phyloP scores from a whole-genome alignment of 441 rosid genomes.

The Biscutella laevigata region DNA sequence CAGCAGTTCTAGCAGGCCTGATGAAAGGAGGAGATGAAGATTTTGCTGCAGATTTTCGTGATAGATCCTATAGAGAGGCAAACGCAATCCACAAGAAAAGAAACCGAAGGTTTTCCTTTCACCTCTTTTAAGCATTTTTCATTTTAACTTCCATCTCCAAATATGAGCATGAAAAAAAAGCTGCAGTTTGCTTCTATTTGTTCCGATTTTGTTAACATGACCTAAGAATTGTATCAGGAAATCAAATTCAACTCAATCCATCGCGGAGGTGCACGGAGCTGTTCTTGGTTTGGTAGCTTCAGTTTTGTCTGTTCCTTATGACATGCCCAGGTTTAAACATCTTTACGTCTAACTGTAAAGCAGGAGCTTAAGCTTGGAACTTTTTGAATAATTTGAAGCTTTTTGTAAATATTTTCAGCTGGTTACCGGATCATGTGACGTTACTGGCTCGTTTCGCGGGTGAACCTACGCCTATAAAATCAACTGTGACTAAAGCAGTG shows the following conservation, averaged over 20 bases:
- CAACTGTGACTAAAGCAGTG: slow-evolving; percentile 90
- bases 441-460: slow-evolving; percentile 74
- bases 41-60: slow-evolving; percentile 75
- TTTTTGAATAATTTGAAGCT: background rate
- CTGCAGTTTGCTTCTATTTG: too few relatives aligned
- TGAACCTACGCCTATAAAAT: slow-evolving; percentile 87
- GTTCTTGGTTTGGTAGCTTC: slow-evolving; percentile 97
- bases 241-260: slow-evolving; percentile 33
- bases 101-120: slow-evolving; percentile 46
- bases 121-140: background rate
- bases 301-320: slow-evolving; percentile 93
- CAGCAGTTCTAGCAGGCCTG: slow-evolving; percentile 91
- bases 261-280: slow-evolving; percentile 79
- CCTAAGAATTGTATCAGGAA: slow-evolving; percentile 34
- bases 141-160: background rate
- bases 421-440: slow-evolving; percentile 94
- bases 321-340: slow-evolving; percentile 75
- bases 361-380: background rate
- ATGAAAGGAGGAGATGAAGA: slow-evolving; percentile 93
- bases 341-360: background rate
- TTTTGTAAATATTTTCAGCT: slow-evolving; percentile 30
- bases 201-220: background rate
- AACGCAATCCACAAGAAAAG: slow-evolving; percentile 52
- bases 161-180: background rate
- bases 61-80: slow-evolving; percentile 73